phyloP scores from a whole-genome alignment of 148 eudicot species.

The Drosera capensis region DNA sequence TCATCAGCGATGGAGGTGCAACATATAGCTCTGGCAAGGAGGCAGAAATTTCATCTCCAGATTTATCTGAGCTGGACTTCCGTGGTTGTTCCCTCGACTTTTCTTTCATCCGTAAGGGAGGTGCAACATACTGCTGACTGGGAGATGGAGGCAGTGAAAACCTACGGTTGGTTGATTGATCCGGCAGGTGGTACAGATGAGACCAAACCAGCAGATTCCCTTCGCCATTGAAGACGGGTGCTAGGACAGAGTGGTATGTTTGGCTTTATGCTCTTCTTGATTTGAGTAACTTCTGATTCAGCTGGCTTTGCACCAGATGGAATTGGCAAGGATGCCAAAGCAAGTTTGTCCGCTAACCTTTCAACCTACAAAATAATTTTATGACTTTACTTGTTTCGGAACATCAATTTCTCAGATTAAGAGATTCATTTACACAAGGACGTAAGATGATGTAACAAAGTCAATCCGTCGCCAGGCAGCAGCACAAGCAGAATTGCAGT shows the following conservation, averaged over 20 bases:
- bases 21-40: too few species aligned
- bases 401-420: neutral
- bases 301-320: slow-evolving; percentile 6
- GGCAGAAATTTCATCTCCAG: too few species aligned
- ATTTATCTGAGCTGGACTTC: too few species aligned
- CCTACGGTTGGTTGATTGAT: too few species aligned
- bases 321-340: slow-evolving; percentile 3
- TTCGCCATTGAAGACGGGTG: neutral
- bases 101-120: too few species aligned
- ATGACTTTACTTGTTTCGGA: neutral
- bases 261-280: neutral
- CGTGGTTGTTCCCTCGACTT: too few species aligned
- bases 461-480: too few species aligned
- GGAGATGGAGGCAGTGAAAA: too few species aligned
- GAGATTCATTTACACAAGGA: neutral
- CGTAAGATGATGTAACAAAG: neutral
- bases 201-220: neutral
- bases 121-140: too few species aligned
- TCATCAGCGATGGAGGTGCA: too few species aligned
- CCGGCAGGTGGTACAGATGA: too few species aligned
- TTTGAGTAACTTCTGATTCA: slow-evolving; percentile 1
- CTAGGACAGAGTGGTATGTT: slow-evolving; percentile 4
- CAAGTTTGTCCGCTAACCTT: slow-evolving; percentile 12
- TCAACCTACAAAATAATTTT: slow-evolving; percentile 12
- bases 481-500: too few species aligned